phyloP scores from a whole-genome alignment of 2,329 filamentous ascomycete genomes.

The Cordyceps cateniannulata region DNA sequence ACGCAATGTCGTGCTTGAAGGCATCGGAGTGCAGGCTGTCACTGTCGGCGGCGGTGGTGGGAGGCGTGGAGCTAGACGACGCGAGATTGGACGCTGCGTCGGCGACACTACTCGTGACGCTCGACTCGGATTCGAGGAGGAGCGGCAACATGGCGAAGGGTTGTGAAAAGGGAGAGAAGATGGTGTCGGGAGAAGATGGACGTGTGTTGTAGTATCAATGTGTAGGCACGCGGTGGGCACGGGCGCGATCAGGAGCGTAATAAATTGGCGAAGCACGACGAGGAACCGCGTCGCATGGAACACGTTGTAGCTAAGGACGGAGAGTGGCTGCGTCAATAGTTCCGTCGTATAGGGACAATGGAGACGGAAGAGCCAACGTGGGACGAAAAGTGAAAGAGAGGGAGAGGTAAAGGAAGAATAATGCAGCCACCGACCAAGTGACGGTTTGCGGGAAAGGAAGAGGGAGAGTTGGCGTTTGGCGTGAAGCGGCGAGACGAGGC shows the following conservation, averaged over 20 bases:
- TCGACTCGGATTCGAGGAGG: constrained; percentile 25
- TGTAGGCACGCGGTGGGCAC: neutral
- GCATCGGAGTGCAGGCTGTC: constrained; percentile 47
- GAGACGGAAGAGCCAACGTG: neutral
- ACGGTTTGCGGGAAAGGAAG: neutral
- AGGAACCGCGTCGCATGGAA: constrained; percentile 5
- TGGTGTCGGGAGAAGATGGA: neutral
- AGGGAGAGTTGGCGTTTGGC: neutral
- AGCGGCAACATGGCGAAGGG: constrained; percentile 22
- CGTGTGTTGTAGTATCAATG: neutral
- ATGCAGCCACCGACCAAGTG: neutral
- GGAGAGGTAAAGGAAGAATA: neutral
- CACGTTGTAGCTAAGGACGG: neutral
- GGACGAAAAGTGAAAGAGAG: neutral
- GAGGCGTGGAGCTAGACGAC: constrained; percentile 56
- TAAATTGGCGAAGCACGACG: neutral
- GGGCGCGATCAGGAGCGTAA: constrained; percentile 6
- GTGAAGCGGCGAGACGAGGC: neutral
- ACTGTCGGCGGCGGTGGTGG: constrained; percentile 55
- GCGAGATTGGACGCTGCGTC: constrained; percentile 45
- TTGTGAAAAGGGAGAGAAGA: neutral
- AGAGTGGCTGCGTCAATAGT: neutral
- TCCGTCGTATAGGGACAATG: neutral
- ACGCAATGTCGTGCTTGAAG: constrained; percentile 32
- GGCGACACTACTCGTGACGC: constrained; percentile 24